Base-by-base conservation (phyloP, 345 rosid genomes). In the Brassica rapa region DNA sequence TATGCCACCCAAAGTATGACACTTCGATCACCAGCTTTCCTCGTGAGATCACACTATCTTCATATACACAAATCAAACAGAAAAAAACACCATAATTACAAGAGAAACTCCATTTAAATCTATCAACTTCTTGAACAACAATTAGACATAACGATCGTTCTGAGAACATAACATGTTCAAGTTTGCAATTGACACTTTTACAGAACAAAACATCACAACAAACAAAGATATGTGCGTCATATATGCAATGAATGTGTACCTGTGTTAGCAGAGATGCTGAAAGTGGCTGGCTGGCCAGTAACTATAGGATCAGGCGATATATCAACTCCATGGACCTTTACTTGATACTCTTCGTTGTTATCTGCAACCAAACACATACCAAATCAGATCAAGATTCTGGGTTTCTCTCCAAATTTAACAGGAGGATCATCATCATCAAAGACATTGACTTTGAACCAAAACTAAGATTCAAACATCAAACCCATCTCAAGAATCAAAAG, bases 1-100 rank as follows among this genome's bases (percentile, higher is more conserved):
- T 84, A 76, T 85, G 92, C 88, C 87, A 88, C 66, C 96, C 94
- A 69, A 95, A 95, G 89, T 89, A 93, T 4, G 96, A 83, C 55
- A 95, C 99, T 39, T 90, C 96, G 6, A 95, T 90, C 78, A 74
- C 88, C 84, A 95, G 29, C 77, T 93, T 86, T 6, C 99, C 99
- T 29, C 89, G 86, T 3, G 88, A 67, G 29, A 95, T 88, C 43
- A 46, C 79, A 51, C 81, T 70, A 24, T 57, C 99, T 81, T 76
- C 88, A 84, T 25, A 69, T 25, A 3, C 29, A 19, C 53, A 51
- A 69, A 12, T 51, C 10, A 39, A 51, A 25, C 9, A 35, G 29
- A 66, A 67, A 10, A 70, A 70, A 16, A 43, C 25, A 27, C 8
- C 14, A 60, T 0, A 7, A 57, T 19, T 0, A 15, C 19, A 21